Conservation (phyloP, 768 basidiomycete genomes). For the Royoungia palumana region DNA sequence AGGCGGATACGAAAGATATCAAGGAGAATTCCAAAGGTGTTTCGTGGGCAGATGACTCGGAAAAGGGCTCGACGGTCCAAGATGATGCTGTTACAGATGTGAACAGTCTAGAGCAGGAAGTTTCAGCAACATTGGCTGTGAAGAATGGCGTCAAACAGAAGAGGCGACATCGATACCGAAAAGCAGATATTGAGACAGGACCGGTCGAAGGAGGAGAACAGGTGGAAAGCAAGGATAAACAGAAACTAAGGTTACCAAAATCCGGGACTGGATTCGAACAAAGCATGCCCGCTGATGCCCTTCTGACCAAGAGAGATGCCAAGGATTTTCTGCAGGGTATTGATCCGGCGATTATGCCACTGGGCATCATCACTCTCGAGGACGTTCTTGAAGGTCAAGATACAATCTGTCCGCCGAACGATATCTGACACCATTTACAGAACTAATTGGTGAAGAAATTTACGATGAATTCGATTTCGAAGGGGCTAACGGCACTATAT, state of each 20-base stretch:
- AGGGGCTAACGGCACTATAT: constrained; percentile 59
- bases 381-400: constrained; percentile 81
- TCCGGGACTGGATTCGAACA: constrained; percentile 59
- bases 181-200: constrained; percentile 27
- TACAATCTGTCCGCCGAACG: neutral
- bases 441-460: constrained; percentile 90
- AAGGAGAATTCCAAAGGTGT: constrained; percentile 27
- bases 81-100: constrained; percentile 22
- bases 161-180: constrained; percentile 8
- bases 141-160: constrained; percentile 16
- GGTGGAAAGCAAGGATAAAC: constrained; percentile 19
- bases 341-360: constrained; percentile 77
- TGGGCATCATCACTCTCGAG: constrained; percentile 91
- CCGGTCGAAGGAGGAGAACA: constrained; percentile 10
- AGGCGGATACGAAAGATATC: constrained; percentile 11
- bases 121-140: constrained; percentile 5
- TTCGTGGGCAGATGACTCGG: constrained; percentile 34
- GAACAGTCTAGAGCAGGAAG: constrained; percentile 14
- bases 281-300: constrained; percentile 86
- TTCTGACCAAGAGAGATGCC: constrained; percentile 69
- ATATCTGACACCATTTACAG: constrained; percentile 35
- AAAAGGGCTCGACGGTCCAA: constrained; percentile 30
- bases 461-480: constrained; percentile 87
- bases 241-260: constrained; percentile 29
- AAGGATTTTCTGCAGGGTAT: constrained; percentile 83